phyloP scores from a whole-genome alignment of 2,329 filamentous ascomycete genomes.

The Pyrenophora seminiperda region DNA sequence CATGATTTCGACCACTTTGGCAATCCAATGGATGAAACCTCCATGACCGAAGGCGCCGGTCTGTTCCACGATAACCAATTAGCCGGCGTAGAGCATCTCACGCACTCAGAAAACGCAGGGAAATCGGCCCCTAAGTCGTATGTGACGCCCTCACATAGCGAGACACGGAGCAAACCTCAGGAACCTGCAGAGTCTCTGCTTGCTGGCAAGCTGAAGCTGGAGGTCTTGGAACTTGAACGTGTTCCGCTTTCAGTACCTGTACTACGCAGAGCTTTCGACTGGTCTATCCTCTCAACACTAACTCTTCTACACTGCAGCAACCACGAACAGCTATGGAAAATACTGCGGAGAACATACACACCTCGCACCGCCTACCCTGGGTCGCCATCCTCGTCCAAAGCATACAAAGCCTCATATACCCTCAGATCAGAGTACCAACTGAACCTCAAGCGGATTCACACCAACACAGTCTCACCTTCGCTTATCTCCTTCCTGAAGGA shows the following conservation, averaged over 20 bases:
- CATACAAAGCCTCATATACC: constrained; percentile 48
- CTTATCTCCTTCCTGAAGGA: constrained; percentile 78
- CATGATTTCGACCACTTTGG: constrained; percentile 36
- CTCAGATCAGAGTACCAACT: constrained; percentile 54
- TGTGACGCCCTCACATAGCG: constrained; percentile 3
- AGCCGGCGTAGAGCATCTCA: constrained; percentile 15
- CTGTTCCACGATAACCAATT: constrained; percentile 27
- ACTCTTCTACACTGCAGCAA: constrained; percentile 76
- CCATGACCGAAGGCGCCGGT: constrained; percentile 34
- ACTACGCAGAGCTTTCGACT: constrained; percentile 74
- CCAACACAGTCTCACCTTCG: constrained; percentile 70
- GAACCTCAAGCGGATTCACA: constrained; percentile 74
- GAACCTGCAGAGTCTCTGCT: constrained; percentile 48
- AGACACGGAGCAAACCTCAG: constrained; percentile 1
- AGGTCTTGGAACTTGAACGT: constrained; percentile 75
- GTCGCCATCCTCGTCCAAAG: constrained; percentile 45
- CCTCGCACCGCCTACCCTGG: constrained; percentile 44
- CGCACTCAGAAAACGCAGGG: constrained; percentile 9
- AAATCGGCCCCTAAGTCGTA: constrained; percentile 8
- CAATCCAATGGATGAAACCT: constrained; percentile 30
- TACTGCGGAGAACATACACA: constrained; percentile 63
- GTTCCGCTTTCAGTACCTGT: constrained; percentile 74
- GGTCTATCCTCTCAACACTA: constrained; percentile 71
- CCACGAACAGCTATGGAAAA: constrained; percentile 76
- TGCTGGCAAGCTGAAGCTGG: constrained; percentile 67